phyloP scores from a whole-genome alignment of 345 rosid genomes.

The Brassica rapa region DNA sequence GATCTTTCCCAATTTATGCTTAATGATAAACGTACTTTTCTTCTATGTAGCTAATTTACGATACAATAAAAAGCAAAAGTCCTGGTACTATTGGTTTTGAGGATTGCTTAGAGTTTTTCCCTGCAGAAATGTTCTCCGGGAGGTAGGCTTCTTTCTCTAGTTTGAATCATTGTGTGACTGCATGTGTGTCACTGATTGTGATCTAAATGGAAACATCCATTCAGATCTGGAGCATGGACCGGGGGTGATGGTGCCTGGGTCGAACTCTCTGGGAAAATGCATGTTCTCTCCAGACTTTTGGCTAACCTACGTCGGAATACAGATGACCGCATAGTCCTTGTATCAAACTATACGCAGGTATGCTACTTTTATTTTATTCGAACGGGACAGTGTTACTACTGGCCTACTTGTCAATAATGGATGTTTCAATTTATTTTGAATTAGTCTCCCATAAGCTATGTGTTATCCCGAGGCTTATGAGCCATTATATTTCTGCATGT shows the following conservation, averaged over 20 bases:
- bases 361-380: constrained; percentile 16
- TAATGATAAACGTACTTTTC: constrained; percentile 3
- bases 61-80: constrained; percentile 72
- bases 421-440: constrained; percentile 8
- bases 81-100: constrained; percentile 89
- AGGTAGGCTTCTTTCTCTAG: constrained; percentile 50
- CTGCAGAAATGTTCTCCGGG: constrained; percentile 93
- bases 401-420: background rate
- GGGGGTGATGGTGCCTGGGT: constrained; percentile 98
- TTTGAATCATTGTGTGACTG: constrained; percentile 9
- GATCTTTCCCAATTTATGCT: constrained; percentile 6
- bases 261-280: constrained; percentile 99
- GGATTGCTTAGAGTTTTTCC: constrained; percentile 80
- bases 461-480: constrained; percentile 16
- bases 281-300: constrained; percentile 84
- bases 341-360: constrained; percentile 98
- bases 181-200: constrained; percentile 20
- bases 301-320: constrained; percentile 80
- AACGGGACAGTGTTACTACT: constrained; percentile 16
- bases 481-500: constrained; percentile 24
- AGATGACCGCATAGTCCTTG: constrained; percentile 93
- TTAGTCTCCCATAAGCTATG: constrained; percentile 23
- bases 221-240: constrained; percentile 91
- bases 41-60: constrained; percentile 82
- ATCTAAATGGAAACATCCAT: constrained; percentile 28